Evolutionary conservation across 148 eudicot genomes (phyloP).

Genomic region (Arbutus unedo): DNA sequence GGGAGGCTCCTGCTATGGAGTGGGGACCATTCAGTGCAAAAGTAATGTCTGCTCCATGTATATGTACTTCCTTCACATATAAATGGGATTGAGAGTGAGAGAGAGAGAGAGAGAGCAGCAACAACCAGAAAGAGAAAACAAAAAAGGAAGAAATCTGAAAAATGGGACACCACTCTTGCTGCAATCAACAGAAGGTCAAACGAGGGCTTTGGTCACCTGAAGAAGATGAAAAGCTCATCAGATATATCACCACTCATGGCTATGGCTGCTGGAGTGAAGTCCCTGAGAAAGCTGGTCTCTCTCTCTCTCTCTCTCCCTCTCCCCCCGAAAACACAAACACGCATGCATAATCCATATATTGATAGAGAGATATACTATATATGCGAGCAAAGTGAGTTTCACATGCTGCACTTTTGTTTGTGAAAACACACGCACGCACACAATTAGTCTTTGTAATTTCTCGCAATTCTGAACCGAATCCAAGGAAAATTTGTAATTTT

Average conservation of each 20-base stretch:
- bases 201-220: conserved; percentile 96
- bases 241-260: conserved; percentile 80
- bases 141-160: not conserved
- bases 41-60: conserved; percentile 9
- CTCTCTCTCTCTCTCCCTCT: not conserved
- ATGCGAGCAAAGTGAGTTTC: too few relatives aligned
- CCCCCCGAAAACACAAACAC: not conserved
- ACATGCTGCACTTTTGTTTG: too few relatives aligned
- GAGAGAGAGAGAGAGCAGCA: not conserved
- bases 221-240: conserved; percentile 83
- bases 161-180: conserved; percentile 94
- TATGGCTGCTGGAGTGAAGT: conserved; percentile 99
- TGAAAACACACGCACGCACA: too few relatives aligned
- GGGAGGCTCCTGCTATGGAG: conserved; percentile 15
- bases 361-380: not conserved
- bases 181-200: conserved; percentile 96
- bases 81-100: not conserved
- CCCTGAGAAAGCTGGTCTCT: conserved; percentile 81
- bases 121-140: not conserved
- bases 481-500: too few relatives aligned
- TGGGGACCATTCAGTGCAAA: not conserved
- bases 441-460: too few relatives aligned
- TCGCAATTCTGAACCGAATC: too few relatives aligned
- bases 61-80: not conserved
- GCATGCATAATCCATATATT: not conserved